phyloP scores from a whole-genome alignment of 2,329 filamentous ascomycete genomes.

The Apiospora phragmitis region DNA sequence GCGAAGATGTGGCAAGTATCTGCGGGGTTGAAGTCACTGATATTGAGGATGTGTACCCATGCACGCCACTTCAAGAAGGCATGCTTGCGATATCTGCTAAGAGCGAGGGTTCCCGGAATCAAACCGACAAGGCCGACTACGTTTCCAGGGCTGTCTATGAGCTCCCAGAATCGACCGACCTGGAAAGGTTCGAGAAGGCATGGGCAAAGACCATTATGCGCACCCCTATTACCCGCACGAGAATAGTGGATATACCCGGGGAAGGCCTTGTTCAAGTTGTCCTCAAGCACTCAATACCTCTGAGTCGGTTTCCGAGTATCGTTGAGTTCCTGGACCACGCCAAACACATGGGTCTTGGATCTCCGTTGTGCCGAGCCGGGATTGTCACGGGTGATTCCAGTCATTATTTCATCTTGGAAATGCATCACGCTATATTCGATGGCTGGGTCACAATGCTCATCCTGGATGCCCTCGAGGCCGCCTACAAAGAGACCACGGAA shows the following conservation, averaged over 20 bases:
- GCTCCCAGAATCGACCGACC: neutral
- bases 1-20: neutral
- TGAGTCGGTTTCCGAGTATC: neutral
- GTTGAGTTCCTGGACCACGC: neutral
- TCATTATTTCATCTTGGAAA: neutral
- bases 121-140: neutral
- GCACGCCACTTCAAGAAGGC: conserved; percentile 11
- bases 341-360: neutral
- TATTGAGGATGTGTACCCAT: conserved; percentile 9
- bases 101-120: neutral
- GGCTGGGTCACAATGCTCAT: neutral
- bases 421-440: conserved; percentile 6
- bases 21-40: neutral
- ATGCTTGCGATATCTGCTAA: neutral
- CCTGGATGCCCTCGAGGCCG: neutral
- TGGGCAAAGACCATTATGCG: neutral
- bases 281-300: neutral
- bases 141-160: neutral
- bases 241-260: neutral
- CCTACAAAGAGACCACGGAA: neutral
- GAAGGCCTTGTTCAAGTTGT: neutral
- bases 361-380: neutral
- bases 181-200: neutral
- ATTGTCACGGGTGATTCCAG: neutral
- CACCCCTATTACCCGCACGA: neutral